Percentiles rank a stretch among this genome's conserved stretches.
These are phyloP conservation scores for Begonia loranthoides DNA, from an alignment of 306 rosid genomes.

Conservation along the genomic window DNA sequence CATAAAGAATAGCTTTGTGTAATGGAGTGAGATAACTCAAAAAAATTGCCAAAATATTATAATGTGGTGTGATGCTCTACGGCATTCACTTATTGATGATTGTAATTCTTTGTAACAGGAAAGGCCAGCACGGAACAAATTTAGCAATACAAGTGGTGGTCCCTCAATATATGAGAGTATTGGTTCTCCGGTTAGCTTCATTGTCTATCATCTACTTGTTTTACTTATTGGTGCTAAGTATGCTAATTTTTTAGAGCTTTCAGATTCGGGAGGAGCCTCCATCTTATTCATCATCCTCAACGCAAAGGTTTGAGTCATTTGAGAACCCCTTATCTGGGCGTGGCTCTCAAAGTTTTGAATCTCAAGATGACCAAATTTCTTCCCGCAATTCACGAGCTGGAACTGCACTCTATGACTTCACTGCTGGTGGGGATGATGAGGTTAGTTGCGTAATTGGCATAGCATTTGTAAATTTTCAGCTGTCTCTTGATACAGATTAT, in stretches of 20 bases:
- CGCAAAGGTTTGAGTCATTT: constrained; percentile 57
- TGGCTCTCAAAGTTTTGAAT: constrained; percentile 68
- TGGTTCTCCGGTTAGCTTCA: constrained; percentile 55
- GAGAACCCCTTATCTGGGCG: constrained; percentile 68
- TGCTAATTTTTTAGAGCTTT: constrained; percentile 13
- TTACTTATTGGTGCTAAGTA: not conserved
- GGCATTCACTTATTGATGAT: no score
- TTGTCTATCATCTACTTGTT: no score
- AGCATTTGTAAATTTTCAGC: no score
- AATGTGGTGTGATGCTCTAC: no score
- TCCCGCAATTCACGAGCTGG: constrained; percentile 67
- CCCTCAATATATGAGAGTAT: constrained; percentile 45
- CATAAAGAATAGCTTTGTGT: no score
- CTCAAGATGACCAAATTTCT: constrained; percentile 58
- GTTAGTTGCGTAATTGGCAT: constrained; percentile 16
- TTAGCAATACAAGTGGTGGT: constrained; percentile 38
- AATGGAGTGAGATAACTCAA: no score
- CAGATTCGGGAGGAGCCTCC: constrained; percentile 97
- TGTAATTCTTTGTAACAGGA: constrained; percentile 30
- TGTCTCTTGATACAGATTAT: no score
- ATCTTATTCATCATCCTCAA: constrained; percentile 51
- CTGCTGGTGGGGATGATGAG: constrained; percentile 99
- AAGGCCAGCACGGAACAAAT: constrained; percentile 52
- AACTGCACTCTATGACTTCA: constrained; percentile 86
- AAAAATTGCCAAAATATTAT: no score